A percentile compares a stretch with the other conserved stretches of the same genome.
phyloP scores from a whole-genome alignment of 2,329 filamentous ascomycete species.

The Thelonectria discophora region DNA sequence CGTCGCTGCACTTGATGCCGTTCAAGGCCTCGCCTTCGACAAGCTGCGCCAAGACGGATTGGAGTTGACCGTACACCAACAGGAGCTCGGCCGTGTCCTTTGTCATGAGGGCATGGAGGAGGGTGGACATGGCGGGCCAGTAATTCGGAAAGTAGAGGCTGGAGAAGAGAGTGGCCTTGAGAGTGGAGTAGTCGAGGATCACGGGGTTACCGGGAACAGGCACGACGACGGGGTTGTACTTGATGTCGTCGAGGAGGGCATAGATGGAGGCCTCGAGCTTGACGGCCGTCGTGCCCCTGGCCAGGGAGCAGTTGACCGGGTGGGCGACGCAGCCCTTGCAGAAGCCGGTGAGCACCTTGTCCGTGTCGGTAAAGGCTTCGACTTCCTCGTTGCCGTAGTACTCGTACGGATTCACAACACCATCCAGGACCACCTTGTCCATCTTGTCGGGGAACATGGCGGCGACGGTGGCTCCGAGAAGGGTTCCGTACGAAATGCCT shows the following conservation, averaged over 20 bases:
- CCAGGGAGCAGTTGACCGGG: conserved; percentile 35
- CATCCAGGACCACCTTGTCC: conserved; percentile 46
- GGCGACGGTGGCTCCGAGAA: conserved; percentile 49
- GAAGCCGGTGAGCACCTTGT: conserved; percentile 40
- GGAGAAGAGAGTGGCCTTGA: conserved; percentile 21
- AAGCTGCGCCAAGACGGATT: no score
- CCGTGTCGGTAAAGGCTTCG: conserved; percentile 38
- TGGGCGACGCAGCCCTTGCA: conserved; percentile 38
- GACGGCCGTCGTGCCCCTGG: conserved; percentile 24
- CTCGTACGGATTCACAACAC: conserved; percentile 45
- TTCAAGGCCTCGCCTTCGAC: conserved; percentile 1
- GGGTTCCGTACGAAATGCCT: conserved; percentile 49
- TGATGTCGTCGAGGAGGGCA: conserved; percentile 37
- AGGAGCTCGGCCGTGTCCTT: conserved; percentile 31
- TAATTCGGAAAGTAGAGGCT: conserved; percentile 39
- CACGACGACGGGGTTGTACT: conserved; percentile 33
- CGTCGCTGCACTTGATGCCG: conserved; percentile 50
- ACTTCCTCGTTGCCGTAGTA: conserved; percentile 41
- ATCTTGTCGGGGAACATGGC: conserved; percentile 52
- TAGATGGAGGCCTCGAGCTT: conserved; percentile 39
- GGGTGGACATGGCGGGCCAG: conserved; percentile 51
- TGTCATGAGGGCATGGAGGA: conserved; percentile 50
- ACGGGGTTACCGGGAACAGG: conserved; percentile 24
- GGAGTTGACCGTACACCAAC: no score
- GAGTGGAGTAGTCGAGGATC: conserved; percentile 34